Evolutionary conservation across 2,329 filamentous ascomycete species (phyloP).

Genomic region (Epichloe typhina): DNA sequence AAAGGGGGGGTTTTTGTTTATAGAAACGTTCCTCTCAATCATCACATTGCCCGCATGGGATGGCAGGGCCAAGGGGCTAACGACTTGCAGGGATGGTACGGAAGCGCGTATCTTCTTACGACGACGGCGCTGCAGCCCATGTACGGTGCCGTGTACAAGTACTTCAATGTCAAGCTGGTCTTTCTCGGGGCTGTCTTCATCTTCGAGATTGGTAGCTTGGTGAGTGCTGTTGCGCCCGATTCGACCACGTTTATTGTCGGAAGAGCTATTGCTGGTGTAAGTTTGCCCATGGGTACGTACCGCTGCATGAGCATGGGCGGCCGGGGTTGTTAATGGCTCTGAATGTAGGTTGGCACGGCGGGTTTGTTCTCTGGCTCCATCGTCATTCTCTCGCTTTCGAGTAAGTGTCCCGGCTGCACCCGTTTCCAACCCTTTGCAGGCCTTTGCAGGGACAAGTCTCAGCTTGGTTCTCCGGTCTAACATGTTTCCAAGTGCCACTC

Average conservation of each 20-base stretch:
- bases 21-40: no score
- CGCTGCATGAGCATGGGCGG: neutral
- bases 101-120: constrained; percentile 34
- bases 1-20: no score
- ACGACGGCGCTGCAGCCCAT: constrained; percentile 35
- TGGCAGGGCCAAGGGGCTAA: neutral
- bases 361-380: constrained; percentile 38
- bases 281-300: neutral
- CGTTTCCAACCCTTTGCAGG: neutral
- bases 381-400: constrained; percentile 25
- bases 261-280: constrained; percentile 34
- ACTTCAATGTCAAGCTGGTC: constrained; percentile 33
- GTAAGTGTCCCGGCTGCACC: constrained; percentile 21
- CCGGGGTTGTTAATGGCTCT: neutral
- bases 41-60: neutral
- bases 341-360: constrained; percentile 30
- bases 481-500: constrained; percentile 29
- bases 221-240: constrained; percentile 30
- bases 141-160: constrained; percentile 36
- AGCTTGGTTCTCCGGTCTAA: neutral
- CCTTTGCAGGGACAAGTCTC: no score
- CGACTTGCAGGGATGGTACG: constrained; percentile 31
- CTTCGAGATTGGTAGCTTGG: constrained; percentile 30
- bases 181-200: constrained; percentile 30
- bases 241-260: constrained; percentile 38